Conservation (phyloP, 495 filamentous ascomycete genomes). For the Penicillium longicatenatum region DNA sequence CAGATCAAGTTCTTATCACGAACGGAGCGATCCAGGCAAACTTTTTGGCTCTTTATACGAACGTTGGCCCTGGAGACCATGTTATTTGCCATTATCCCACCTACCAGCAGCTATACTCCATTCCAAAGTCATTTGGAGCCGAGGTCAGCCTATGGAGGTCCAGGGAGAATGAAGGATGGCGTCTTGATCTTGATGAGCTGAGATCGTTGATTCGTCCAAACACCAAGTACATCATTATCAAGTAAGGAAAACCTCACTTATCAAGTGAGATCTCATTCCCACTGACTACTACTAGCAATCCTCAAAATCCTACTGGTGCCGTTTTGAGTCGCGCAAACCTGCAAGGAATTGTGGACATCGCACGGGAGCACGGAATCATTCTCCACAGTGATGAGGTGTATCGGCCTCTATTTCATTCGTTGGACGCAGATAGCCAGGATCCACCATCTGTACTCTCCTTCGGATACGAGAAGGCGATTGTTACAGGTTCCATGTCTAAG, state of each 20-base stretch:
- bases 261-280: not conserved
- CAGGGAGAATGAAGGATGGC: slow-evolving; percentile 60
- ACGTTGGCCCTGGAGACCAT: slow-evolving; percentile 78
- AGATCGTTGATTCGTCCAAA: slow-evolving; percentile 65
- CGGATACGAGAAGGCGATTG: slow-evolving; percentile 66
- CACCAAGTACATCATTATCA: slow-evolving; percentile 71
- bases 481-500: slow-evolving; percentile 85
- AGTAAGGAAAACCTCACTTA: slow-evolving; percentile 37
- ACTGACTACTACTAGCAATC: slow-evolving; percentile 54
- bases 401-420: slow-evolving; percentile 79
- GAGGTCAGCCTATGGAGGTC: slow-evolving; percentile 79
- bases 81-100: slow-evolving; percentile 88
- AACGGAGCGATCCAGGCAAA: slow-evolving; percentile 85
- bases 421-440: slow-evolving; percentile 45
- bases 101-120: slow-evolving; percentile 82
- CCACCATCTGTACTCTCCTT: slow-evolving; percentile 69
- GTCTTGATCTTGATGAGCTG: slow-evolving; percentile 66
- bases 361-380: slow-evolving; percentile 59
- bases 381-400: slow-evolving; percentile 85
- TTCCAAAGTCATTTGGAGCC: slow-evolving; percentile 76
- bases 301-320: slow-evolving; percentile 84
- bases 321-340: slow-evolving; percentile 62
- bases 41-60: slow-evolving; percentile 70
- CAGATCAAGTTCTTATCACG: slow-evolving; percentile 71
- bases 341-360: slow-evolving; percentile 63